phyloP scores from a whole-genome alignment of 805 yeast species.

The Starmerella stigmatis region DNA sequence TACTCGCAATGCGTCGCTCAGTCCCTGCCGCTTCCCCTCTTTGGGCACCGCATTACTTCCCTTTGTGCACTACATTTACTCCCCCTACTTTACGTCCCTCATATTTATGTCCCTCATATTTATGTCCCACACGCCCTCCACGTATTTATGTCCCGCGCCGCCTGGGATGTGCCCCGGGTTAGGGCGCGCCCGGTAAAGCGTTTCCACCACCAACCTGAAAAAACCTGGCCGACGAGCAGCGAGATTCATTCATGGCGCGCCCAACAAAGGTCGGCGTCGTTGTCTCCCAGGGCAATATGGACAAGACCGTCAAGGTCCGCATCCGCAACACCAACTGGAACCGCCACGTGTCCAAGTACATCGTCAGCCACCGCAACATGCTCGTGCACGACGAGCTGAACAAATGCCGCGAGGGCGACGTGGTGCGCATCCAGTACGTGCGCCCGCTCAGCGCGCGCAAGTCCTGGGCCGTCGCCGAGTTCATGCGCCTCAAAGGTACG shows the following conservation, averaged over 20 bases:
- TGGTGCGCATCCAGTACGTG: constrained; percentile 77
- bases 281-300: constrained; percentile 91
- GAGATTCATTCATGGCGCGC: constrained; percentile 53
- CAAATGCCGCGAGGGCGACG: constrained; percentile 86
- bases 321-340: constrained; percentile 70
- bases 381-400: constrained; percentile 90
- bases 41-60: too few species aligned
- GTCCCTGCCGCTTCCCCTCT: too few species aligned
- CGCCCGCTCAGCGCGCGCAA: constrained; percentile 77
- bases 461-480: constrained; percentile 84
- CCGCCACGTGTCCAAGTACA: constrained; percentile 41
- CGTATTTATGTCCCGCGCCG: too few species aligned
- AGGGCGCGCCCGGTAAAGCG: too few species aligned
- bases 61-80: too few species aligned
- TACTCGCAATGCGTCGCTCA: too few species aligned
- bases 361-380: constrained; percentile 68
- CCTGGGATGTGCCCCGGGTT: too few species aligned
- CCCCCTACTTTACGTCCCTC: too few species aligned
- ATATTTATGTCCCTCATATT: too few species aligned
- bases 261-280: constrained; percentile 89
- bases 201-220: neutral
- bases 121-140: too few species aligned
- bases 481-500: constrained; percentile 79
- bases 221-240: neutral
- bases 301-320: constrained; percentile 87